Conservation (phyloP, 148 eudicot genomes). For the Pouteria glomerata region DNA sequence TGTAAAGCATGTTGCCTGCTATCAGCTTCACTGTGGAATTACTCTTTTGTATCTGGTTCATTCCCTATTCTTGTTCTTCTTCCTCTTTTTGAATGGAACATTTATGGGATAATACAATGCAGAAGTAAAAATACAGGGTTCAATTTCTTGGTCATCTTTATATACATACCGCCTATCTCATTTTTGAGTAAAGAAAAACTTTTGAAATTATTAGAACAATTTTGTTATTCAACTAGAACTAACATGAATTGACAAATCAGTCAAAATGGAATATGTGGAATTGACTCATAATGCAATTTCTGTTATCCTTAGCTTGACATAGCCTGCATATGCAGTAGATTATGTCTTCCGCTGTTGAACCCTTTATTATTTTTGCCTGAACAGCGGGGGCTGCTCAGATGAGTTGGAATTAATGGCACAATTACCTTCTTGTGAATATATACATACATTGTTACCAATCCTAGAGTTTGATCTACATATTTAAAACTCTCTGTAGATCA, state of each 20-base stretch:
- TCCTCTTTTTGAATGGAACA: too few species aligned
- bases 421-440: background rate
- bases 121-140: background rate
- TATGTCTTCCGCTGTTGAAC: background rate
- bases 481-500: background rate
- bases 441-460: background rate
- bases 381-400: background rate
- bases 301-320: background rate
- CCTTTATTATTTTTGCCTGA: background rate
- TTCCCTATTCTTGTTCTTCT: too few species aligned
- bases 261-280: background rate
- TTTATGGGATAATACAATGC: too few species aligned
- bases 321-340: background rate
- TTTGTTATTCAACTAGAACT: background rate
- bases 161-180: background rate
- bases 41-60: too few species aligned
- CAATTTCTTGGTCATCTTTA: background rate
- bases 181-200: background rate
- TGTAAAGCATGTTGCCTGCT: background rate
- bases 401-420: background rate
- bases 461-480: background rate
- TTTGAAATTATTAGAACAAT: background rate
- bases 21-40: background rate
- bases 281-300: background rate
- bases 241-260: background rate